Conservation (phyloP, 139 green algal species). For the Chlorella sp. region DNA sequence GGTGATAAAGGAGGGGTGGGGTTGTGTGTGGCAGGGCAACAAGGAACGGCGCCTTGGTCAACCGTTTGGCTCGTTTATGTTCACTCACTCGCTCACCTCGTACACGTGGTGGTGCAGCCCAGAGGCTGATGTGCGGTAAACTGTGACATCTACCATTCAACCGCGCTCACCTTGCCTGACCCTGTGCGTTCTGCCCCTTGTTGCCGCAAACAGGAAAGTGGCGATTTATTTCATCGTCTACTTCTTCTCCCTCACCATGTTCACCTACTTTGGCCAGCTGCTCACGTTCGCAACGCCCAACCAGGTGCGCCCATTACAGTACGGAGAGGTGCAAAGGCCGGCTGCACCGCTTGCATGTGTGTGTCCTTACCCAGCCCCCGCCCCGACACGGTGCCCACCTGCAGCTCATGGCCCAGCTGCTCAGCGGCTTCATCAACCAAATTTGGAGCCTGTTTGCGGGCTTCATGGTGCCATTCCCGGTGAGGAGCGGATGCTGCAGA, state of each 20-base stretch:
- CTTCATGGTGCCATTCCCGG: conserved; percentile 80
- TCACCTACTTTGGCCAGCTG: conserved; percentile 45
- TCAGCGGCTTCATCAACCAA: conserved; percentile 48
- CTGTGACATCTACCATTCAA: too few relatives aligned
- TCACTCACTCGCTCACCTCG: too few relatives aligned
- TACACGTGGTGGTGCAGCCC: too few relatives aligned
- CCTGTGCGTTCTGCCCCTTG: background rate
- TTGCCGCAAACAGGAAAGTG: conserved; percentile 14
- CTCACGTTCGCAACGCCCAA: conserved; percentile 44
- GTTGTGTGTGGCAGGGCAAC: background rate
- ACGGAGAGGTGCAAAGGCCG: background rate
- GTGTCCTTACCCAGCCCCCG: background rate
- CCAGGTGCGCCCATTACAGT: background rate
- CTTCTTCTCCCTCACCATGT: conserved; percentile 30
- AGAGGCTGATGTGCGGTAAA: too few relatives aligned
- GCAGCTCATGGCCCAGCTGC: conserved; percentile 46
- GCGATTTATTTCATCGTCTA: conserved; percentile 50
- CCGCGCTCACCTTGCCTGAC: too few relatives aligned
- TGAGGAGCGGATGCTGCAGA: conserved; percentile 19
- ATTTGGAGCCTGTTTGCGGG: conserved; percentile 54
- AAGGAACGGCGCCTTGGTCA: too few relatives aligned
- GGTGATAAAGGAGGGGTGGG: background rate
- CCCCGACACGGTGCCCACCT: too few relatives aligned
- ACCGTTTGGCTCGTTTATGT: too few relatives aligned
- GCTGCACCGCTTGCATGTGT: background rate